These are phyloP conservation scores for Salix exigua DNA, from an alignment of 345 rosid species.

Conservation along the genomic window DNA sequence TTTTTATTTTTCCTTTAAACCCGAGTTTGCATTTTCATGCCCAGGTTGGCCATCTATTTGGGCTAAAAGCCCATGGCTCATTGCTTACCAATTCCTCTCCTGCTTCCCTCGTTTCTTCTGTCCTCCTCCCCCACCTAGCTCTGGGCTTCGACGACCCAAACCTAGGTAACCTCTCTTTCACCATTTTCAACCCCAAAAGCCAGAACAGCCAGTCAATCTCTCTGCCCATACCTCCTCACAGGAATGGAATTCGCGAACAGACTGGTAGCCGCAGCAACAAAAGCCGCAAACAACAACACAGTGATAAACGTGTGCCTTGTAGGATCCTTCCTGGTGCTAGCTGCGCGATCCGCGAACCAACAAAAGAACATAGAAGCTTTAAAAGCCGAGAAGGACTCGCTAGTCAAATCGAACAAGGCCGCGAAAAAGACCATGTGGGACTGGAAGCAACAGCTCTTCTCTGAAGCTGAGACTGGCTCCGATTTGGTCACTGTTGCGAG, in stretches of 20 bases:
- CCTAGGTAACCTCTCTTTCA: not conserved
- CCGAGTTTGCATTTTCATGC: too few species aligned
- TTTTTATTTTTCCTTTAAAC: too few species aligned
- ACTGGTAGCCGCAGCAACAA: slow-evolving; percentile 12
- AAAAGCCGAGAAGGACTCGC: slow-evolving; percentile 51
- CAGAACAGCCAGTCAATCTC: not conserved
- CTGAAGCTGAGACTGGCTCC: slow-evolving; percentile 57
- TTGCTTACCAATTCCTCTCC: too few species aligned
- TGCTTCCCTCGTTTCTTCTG: too few species aligned
- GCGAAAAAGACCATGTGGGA: slow-evolving; percentile 69
- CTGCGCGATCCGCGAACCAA: slow-evolving; percentile 59
- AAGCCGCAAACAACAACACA: slow-evolving; percentile 49
- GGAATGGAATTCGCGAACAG: slow-evolving; percentile 17
- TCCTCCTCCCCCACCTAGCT: too few species aligned
- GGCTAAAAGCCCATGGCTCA: too few species aligned
- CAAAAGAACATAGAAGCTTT: slow-evolving; percentile 56
- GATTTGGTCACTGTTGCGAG: slow-evolving; percentile 59
- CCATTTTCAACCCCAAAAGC: not conserved
- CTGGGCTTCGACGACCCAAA: not conserved
- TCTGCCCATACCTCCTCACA: not conserved
- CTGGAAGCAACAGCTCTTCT: slow-evolving; percentile 82
- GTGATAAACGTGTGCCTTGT: slow-evolving; percentile 56
- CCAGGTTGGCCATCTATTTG: too few species aligned
- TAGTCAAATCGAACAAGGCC: slow-evolving; percentile 50
- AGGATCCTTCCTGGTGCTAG: slow-evolving; percentile 46